Conservation (phyloP, 2,329 filamentous ascomycete species). For the Xylaria sp. region DNA sequence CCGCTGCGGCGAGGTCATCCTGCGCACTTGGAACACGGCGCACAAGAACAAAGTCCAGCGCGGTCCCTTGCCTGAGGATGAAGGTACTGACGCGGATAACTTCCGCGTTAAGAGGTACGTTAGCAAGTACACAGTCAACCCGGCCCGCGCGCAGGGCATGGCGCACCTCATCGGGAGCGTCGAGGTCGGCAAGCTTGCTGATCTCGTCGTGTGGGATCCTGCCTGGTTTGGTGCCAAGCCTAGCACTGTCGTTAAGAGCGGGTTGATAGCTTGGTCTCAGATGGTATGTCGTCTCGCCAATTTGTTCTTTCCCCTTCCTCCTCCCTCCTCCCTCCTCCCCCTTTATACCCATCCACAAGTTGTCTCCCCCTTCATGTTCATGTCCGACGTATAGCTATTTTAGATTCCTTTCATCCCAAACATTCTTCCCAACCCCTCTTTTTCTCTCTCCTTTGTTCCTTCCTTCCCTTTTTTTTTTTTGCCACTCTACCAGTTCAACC, state of each 20-base stretch:
- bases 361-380: too few species aligned
- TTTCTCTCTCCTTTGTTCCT: too few species aligned
- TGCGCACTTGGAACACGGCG: conserved; percentile 95
- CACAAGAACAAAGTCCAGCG: conserved; percentile 96
- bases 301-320: conserved; percentile 5
- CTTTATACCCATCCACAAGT: too few species aligned
- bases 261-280: conserved; percentile 82
- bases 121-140: conserved; percentile 96
- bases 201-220: conserved; percentile 88
- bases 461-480: too few species aligned
- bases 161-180: conserved; percentile 85
- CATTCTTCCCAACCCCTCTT: too few species aligned
- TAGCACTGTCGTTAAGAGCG: conserved; percentile 82
- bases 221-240: conserved; percentile 91
- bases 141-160: conserved; percentile 92
- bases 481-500: too few species aligned
- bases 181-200: conserved; percentile 89
- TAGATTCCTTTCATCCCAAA: too few species aligned
- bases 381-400: too few species aligned
- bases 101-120: conserved; percentile 92
- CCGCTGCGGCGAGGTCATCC: conserved; percentile 90
- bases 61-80: conserved; percentile 79
- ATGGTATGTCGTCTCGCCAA: conserved; percentile 71
- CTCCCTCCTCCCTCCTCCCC: background rate
- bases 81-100: conserved; percentile 84